phyloP scores from a whole-genome alignment of 2,329 filamentous ascomycete species.

The Apiospora malaysiana region DNA sequence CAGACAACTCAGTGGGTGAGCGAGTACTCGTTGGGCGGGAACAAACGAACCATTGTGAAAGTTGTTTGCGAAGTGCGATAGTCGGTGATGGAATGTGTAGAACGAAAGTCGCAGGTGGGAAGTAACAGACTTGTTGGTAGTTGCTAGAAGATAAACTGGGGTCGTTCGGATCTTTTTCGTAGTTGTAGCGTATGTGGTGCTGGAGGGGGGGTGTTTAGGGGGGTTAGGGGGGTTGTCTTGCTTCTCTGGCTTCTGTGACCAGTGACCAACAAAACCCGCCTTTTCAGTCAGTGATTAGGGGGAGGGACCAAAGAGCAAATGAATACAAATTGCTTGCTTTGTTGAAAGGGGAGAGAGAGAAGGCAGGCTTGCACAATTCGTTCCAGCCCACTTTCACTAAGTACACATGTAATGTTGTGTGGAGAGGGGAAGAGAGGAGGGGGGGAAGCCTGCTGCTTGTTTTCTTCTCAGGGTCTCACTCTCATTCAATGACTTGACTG shows the following conservation, averaged over 20 bases:
- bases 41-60: slow-evolving; percentile 24
- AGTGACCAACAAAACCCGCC: slow-evolving; percentile 10
- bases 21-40: neutral
- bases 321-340: slow-evolving; percentile 8
- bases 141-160: slow-evolving; percentile 18
- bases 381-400: slow-evolving; percentile 17
- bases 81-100: slow-evolving; percentile 5
- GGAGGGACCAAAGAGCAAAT: neutral
- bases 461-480: neutral
- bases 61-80: slow-evolving; percentile 18
- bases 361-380: slow-evolving; percentile 3
- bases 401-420: slow-evolving; percentile 5
- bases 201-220: neutral
- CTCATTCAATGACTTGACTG: neutral
- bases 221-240: neutral
- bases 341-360: slow-evolving; percentile 17
- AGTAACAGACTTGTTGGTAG: slow-evolving; percentile 18
- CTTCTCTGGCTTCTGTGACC: slow-evolving; percentile 8
- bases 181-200: slow-evolving; percentile 17
- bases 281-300: slow-evolving; percentile 16
- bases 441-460: neutral
- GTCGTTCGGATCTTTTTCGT: slow-evolving; percentile 18
- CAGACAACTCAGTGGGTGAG: neutral
- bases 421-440: slow-evolving; percentile 25
- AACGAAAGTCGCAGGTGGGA: slow-evolving; percentile 9